Evolutionary conservation across 768 basidiomycete genomes (phyloP).

Genomic region (Lentinula sp.): DNA sequence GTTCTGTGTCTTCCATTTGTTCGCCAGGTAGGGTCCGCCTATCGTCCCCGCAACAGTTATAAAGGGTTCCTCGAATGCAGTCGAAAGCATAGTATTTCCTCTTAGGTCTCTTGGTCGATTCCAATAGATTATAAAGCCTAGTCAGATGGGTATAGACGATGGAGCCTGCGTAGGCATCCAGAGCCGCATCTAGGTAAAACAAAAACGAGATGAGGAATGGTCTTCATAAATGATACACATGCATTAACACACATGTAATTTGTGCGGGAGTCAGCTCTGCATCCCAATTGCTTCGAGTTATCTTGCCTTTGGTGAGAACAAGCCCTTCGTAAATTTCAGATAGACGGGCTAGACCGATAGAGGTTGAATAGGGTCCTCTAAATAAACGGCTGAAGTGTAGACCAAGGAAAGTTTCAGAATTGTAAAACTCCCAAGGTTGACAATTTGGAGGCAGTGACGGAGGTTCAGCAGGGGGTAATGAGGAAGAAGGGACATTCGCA

Average conservation of each 20-base stretch:
- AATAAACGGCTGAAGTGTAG: slow-evolving; percentile 28
- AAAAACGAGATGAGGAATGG: background rate
- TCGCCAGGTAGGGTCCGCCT: slow-evolving; percentile 22
- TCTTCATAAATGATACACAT: slow-evolving; percentile 8
- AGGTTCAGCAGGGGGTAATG: background rate
- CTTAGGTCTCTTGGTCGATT: slow-evolving; percentile 14
- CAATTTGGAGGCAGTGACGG: background rate
- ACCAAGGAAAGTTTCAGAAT: slow-evolving; percentile 1
- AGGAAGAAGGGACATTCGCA: background rate
- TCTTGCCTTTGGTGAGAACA: slow-evolving; percentile 49
- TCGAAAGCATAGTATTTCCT: slow-evolving; percentile 54
- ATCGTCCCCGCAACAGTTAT: slow-evolving; percentile 7
- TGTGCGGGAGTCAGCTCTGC: slow-evolving; percentile 34
- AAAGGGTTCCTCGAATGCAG: slow-evolving; percentile 36
- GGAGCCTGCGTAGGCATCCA: slow-evolving; percentile 66
- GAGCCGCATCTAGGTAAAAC: slow-evolving; percentile 50
- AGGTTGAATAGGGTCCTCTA: slow-evolving; percentile 60
- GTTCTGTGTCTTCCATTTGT: background rate
- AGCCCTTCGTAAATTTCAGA: slow-evolving; percentile 54
- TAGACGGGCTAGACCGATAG: slow-evolving; percentile 61
- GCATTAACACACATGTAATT: slow-evolving; percentile 48
- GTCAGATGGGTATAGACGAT: slow-evolving; percentile 41
- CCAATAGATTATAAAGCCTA: slow-evolving; percentile 30
- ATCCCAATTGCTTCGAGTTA: slow-evolving; percentile 73
- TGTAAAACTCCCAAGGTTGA: background rate